Percentiles rank a stretch among this genome's conserved stretches.
Evolutionary conservation across 1,284 basidiomycete species (phyloP).

Genomic region (Apiotrichum gamsii): DNA sequence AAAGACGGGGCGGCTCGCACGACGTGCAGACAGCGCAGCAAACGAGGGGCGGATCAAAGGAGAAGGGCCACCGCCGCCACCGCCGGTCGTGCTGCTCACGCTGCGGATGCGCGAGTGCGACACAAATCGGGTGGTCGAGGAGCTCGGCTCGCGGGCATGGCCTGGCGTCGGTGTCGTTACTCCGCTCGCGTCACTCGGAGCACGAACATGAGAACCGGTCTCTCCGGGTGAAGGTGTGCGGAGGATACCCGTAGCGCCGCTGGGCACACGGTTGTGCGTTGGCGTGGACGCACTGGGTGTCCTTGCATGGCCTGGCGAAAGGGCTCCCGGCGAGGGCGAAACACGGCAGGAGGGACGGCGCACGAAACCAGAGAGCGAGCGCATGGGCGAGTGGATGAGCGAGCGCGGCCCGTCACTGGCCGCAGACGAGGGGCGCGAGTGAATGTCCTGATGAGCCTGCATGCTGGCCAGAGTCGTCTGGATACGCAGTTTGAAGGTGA

Average conservation of each 20-base stretch:
- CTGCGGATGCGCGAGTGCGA: neutral
- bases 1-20: conserved; percentile 28
- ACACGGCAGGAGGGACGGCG: conserved; percentile 8
- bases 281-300: neutral
- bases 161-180: too few species aligned
- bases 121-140: too few species aligned
- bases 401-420: conserved; percentile 12
- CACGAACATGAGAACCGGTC: too few species aligned
- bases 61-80: neutral
- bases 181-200: too few species aligned
- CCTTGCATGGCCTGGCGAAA: neutral
- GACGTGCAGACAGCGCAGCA: conserved; percentile 28
- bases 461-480: conserved; percentile 36
- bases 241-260: too few species aligned
- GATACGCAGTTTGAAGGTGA: conserved; percentile 60
- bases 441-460: too few species aligned
- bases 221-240: too few species aligned
- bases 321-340: neutral
- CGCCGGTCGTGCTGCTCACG: neutral
- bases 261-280: neutral
- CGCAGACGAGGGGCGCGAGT: conserved; percentile 6
- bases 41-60: conserved; percentile 26
- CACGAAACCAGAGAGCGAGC: conserved; percentile 3
- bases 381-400: neutral
- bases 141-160: too few species aligned